Evolutionary conservation across 2,329 filamentous ascomycete genomes (phyloP).

Genomic region (Paramyrothecium roridum): DNA sequence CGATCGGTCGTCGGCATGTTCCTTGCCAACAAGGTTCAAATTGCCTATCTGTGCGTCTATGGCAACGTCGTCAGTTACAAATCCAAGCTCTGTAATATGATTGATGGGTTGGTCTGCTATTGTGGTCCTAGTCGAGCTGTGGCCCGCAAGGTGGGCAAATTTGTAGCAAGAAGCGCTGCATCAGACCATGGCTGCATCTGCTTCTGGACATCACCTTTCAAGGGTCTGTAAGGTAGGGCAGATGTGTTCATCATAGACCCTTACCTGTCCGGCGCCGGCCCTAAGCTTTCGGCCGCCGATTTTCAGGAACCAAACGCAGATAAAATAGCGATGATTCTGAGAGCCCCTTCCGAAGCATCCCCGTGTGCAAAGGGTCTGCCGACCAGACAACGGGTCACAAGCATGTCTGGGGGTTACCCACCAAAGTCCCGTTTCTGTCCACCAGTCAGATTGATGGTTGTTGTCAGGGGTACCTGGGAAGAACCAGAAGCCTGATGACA

Average conservation of each 20-base stretch:
- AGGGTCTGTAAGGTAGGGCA: neutral
- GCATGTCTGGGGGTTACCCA: neutral
- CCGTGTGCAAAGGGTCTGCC: constrained; percentile 3
- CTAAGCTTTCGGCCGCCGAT: constrained; percentile 27
- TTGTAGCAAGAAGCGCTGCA: neutral
- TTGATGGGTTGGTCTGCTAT: neutral
- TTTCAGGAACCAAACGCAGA: neutral
- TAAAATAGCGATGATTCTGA: neutral
- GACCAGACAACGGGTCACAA: neutral
- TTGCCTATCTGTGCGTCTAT: too few species aligned
- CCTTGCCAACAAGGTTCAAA: too few species aligned
- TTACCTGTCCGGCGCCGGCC: constrained; percentile 18
- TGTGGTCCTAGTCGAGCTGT: neutral
- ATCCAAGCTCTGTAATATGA: neutral
- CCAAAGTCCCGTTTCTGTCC: neutral
- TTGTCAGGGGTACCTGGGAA: neutral
- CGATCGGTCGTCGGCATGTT: too few species aligned
- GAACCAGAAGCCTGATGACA: too few species aligned
- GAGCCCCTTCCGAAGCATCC: neutral
- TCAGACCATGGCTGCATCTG: neutral
- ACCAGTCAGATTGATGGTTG: neutral
- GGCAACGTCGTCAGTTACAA: too few species aligned
- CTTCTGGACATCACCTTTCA: neutral
- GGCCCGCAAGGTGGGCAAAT: neutral
- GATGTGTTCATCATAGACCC: neutral